Evolutionary conservation across 164 flowering plant species (phyloP), one percentile per base, ranked within the genome.

Genomic region (Nymphaea colorata): DNA sequence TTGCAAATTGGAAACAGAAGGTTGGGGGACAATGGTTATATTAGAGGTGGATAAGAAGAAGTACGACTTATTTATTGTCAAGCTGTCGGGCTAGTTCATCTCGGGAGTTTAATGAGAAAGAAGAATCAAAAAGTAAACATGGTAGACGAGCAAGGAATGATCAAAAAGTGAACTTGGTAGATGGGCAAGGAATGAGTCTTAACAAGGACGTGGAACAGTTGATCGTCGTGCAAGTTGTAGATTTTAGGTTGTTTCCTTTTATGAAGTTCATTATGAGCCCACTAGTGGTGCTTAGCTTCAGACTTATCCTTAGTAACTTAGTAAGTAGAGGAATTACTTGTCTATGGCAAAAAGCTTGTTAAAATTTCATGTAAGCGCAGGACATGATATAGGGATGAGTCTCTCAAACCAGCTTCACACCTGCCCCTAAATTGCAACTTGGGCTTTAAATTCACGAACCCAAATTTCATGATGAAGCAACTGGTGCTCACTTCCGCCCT

Each of bases 11-110:
- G 98, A 3, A 93, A 93, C 16, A 71, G 96, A 4, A 80, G 96
- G 72, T 89, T 96, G 98, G 98, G 98, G 12, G 87, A 84, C 59
- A 89, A 82, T 76, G 98, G 98, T 3, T 93, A 75, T 73, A 88
- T 90, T 36, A 80, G 96, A 77, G 84, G 80, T 4, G 98, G 98
- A 41, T 85, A 86, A 14, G 88, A 82, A 71, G 91, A 93, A 75
- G 97, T 96, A 6, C 79, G 96, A 70, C 98, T 92, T 1, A 82
- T 83, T 15, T 25, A 25, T 25, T 25, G 36, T 25, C n/a, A 7
- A 66, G 41, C 11, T 47, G 43, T 44, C 41, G 36, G 57, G 57
- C 57, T 15, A 15, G 57, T 51, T 51, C 57, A 51, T 51, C 57
- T 8, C 57, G 57, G 8, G 57, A 15, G 15, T 8, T 3, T 51